phyloP scores from a whole-genome alignment of 2,329 filamentous ascomycete genomes.

The Chaetomium strumarium region DNA sequence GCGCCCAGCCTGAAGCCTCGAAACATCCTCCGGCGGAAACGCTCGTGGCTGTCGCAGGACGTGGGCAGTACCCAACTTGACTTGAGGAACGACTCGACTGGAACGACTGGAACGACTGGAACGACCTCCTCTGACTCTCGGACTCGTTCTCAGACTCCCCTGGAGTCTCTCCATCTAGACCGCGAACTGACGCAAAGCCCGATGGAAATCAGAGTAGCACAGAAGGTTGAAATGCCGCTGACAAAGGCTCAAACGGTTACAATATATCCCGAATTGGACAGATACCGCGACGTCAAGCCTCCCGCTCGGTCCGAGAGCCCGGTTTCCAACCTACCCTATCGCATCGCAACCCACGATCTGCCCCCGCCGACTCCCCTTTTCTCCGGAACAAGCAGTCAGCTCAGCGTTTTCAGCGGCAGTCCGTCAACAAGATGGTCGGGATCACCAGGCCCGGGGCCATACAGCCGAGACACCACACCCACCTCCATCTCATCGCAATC shows the following conservation, averaged over 20 bases:
- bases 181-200: constrained; percentile 40
- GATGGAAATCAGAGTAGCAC: constrained; percentile 37
- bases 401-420: constrained; percentile 59
- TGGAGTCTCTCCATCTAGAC: constrained; percentile 37
- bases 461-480: constrained; percentile 72
- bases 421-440: constrained; percentile 72
- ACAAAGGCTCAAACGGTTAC: constrained; percentile 37
- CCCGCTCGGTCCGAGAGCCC: constrained; percentile 32
- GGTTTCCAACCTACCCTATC: constrained; percentile 46
- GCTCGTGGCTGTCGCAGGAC: constrained; percentile 41
- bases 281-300: constrained; percentile 47
- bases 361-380: constrained; percentile 63
- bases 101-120: constrained; percentile 35
- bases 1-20: constrained; percentile 29
- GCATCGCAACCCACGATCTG: constrained; percentile 57
- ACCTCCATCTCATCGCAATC: constrained; percentile 74
- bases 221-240: constrained; percentile 37
- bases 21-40: constrained; percentile 46
- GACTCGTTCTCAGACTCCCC: constrained; percentile 33
- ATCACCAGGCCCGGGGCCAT: constrained; percentile 62
- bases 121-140: constrained; percentile 37
- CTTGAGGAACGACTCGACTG: constrained; percentile 32
- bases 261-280: constrained; percentile 56
- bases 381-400: constrained; percentile 50
- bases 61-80: constrained; percentile 30